Conservation (phyloP, 257 asterid genomes). For the Capsicum rhomboideum region DNA sequence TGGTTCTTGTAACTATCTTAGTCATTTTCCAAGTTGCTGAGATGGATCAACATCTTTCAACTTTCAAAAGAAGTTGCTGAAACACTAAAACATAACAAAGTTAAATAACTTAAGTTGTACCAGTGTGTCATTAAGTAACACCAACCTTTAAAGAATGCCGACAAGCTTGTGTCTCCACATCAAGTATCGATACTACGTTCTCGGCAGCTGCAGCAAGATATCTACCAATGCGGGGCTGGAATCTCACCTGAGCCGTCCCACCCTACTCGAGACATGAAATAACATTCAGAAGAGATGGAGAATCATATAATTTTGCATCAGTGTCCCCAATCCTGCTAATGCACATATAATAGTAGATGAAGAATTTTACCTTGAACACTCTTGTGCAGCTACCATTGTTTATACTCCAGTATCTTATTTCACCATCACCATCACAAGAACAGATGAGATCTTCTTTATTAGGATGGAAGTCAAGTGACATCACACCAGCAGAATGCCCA, state of each 20-base stretch:
- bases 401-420: slow-evolving; percentile 89
- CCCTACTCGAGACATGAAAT: slow-evolving; percentile 46
- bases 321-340: not conserved
- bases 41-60: not conserved
- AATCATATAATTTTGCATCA: not conserved
- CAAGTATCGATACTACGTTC: slow-evolving; percentile 75
- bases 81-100: not conserved
- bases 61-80: not conserved
- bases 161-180: slow-evolving; percentile 70
- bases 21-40: not conserved
- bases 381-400: slow-evolving; percentile 58
- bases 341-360: not conserved
- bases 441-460: slow-evolving; percentile 89
- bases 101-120: not conserved
- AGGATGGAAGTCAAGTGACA: slow-evolving; percentile 95
- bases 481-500: slow-evolving; percentile 82
- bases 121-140: not conserved
- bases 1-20: not conserved
- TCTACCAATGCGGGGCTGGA: slow-evolving; percentile 88
- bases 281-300: not conserved
- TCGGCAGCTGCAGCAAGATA: slow-evolving; percentile 96
- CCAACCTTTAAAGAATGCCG: slow-evolving; percentile 75
- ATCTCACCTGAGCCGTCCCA: slow-evolving; percentile 81
- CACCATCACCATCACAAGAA: slow-evolving; percentile 96
- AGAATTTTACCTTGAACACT: slow-evolving; percentile 59